Conservation (phyloP, 108 stramenopile species). For the Tribonema minus region DNA sequence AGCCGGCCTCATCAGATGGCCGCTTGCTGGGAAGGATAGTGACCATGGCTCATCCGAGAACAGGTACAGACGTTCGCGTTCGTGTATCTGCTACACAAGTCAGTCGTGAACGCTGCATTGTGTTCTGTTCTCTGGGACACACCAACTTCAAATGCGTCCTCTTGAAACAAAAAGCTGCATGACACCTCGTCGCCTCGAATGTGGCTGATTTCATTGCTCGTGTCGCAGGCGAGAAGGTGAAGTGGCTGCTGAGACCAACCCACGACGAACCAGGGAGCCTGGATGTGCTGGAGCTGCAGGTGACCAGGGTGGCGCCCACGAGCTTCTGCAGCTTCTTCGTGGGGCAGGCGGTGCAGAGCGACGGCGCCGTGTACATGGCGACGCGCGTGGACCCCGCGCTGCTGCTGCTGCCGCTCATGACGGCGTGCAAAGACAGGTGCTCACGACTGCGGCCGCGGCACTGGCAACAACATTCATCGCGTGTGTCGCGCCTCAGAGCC, state of each 20-base stretch:
- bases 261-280: not conserved
- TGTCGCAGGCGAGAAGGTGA: not conserved
- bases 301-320: constrained; percentile 1
- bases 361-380: constrained; percentile 31
- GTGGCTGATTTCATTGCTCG: too few relatives aligned
- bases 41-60: not conserved
- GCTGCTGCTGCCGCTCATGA: constrained; percentile 36
- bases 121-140: not conserved
- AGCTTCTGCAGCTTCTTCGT: constrained; percentile 40
- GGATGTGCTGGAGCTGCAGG: constrained; percentile 40
- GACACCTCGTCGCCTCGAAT: not conserved
- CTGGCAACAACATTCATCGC: not conserved
- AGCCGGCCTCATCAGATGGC: not conserved
- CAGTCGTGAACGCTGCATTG: not conserved
- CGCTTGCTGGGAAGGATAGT: not conserved
- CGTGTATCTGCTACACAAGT: too few relatives aligned
- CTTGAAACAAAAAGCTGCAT: not conserved
- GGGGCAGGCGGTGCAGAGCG: constrained; percentile 31
- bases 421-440: not conserved
- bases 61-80: not conserved
- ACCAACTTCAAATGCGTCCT: not conserved
- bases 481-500: not conserved
- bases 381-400: constrained; percentile 34
- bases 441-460: not conserved
- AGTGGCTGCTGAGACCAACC: not conserved